Evolutionary conservation across 768 basidiomycete species (phyloP), one percentile per base, ranked within the genome.

Genomic region (Leccinum truebloodii): DNA sequence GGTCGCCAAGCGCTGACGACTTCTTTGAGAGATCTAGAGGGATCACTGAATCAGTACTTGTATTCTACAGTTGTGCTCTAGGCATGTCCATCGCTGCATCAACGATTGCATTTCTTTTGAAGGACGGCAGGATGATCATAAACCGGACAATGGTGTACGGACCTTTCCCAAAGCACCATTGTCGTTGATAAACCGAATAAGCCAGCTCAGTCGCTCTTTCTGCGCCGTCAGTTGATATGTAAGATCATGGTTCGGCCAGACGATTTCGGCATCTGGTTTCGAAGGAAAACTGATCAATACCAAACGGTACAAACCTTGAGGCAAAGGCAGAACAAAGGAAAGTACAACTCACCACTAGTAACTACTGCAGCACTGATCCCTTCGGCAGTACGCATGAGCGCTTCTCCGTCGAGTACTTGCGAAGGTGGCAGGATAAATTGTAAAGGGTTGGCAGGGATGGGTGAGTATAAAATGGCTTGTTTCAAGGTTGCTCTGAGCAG

Each of bases 161-260:
- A 90, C 94, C 81, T 91, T 93, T 41, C 77, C 78, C 37, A 95
- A 77, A 6, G 88, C 88, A 0, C 83, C 87, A 71, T 96, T 96
- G 55, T 92, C 88, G 50, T 94, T 91, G 67, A 97, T 90, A 71
- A 94, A 96, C 26, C 81, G 82, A 65, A 96, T 91, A n/a, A 98
- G 79, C 81, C 91, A 93, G 57, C 85, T 86, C 30, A 95, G 76
- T 39, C 92, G 79, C 57, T 89, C 86, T 68, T 88, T 88, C 30
- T 92, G 83, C 44, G 85, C 86, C 5, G 80, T 81, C 63, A 98
- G 74, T 69, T 95, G 94, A 2, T 86, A 80, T 16, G 86, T 86
- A 46, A 96, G 77, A 70, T 97, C 95, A 66, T 92, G 89, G 62
- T 89, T 90, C 9, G 84, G 80, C 44, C 83, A 76, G 53, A 94